Conservation (phyloP, 148 eudicot genomes). For the Dysphania ambrosioides region DNA sequence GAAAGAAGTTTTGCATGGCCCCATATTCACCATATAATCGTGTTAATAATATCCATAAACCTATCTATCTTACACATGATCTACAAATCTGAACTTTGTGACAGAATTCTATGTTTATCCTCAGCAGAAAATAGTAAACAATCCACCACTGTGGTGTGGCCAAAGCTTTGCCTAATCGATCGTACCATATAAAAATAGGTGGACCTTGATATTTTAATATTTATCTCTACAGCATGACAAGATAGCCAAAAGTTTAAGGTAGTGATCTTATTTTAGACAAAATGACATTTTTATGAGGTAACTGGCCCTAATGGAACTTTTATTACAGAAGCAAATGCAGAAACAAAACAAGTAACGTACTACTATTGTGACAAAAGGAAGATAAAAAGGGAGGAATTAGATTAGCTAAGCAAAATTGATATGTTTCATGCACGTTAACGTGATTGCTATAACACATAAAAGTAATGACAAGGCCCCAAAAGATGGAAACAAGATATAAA, state of each 20-base stretch:
- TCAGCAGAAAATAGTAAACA: neutral
- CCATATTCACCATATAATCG: neutral
- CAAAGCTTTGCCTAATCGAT: neutral
- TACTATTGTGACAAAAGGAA: neutral
- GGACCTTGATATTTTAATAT: neutral
- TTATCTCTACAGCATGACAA: neutral
- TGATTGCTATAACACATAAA: neutral
- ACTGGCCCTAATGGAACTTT: neutral
- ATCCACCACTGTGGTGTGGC: neutral
- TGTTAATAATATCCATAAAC: no score
- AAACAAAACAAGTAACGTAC: neutral
- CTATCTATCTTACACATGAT: neutral
- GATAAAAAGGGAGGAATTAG: neutral
- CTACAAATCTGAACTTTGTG: neutral
- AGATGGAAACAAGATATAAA: neutral
- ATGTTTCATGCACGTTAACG: neutral
- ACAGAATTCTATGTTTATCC: neutral
- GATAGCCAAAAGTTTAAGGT: neutral
- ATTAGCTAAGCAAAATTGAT: conserved; percentile 8
- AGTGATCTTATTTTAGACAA: neutral
- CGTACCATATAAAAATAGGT: neutral
- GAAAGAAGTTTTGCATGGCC: neutral
- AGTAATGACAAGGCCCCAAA: neutral
- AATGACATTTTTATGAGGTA: neutral
- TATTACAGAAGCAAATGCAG: neutral